Base-by-base conservation (phyloP, 192 early-diverging fungal species). In the Pilaira anomala region DNA sequence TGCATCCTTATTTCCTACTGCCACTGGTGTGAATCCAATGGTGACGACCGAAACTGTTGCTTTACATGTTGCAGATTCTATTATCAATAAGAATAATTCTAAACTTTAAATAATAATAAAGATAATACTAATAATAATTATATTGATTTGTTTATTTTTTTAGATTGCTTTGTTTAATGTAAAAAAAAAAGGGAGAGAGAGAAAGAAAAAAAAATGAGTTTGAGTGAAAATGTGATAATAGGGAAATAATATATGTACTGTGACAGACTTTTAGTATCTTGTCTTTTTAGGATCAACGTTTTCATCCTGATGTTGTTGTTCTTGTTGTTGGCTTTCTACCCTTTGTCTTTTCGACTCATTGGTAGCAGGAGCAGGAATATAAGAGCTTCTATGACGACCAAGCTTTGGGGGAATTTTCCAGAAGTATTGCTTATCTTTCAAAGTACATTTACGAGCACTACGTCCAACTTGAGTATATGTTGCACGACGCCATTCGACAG, bases 21-120 rank as follows among this genome's bases (percentile, higher is more conserved):
- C 89, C 0, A 77, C 72, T 55, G 91, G 91, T 69, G 89, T 91
- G 56, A 86, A 88, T 56, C 82, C 84, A 9, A 86, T 86, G 80
- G 74, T 81, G 14, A 77, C 73, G 3, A 58, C 49, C 16, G 72
- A 77, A 42, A 56, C 76, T 21, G 12, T 67, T 30, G 68, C 64
- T 39, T 57, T 74, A 13, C 50, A 61, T 44, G 60, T 77, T 46
- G 73, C 76, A 0, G 72, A 74, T 39, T 50, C 40, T 13, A 66
- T 77, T 11, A 12, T 70, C n/a, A 44, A 67, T 53, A 58, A 50
- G 3, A 18, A 46, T 12, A 25, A 25, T 6, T 41, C 42, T 46
- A 52, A 55, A 14, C 63, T 65, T 29, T 63, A 63, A 46, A 25
- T 33, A 40, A 39, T 16, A 3, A 2, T 30, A 30, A 0, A 40